Evolutionary conservation across 2,329 filamentous ascomycete genomes (phyloP).

Genomic region (Orbilia quercus): DNA sequence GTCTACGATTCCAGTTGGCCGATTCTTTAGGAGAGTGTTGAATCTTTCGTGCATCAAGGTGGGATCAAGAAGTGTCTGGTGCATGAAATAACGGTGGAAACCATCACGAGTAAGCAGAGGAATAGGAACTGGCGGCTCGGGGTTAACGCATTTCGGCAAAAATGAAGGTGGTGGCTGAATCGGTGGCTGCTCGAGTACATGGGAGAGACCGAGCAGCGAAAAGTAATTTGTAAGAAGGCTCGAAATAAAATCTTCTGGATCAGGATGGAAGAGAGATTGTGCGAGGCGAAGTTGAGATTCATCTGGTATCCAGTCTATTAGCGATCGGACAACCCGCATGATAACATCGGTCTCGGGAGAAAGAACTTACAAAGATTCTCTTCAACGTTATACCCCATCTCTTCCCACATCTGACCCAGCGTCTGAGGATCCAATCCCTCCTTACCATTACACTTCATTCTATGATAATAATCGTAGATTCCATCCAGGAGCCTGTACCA

Average conservation of each 20-base stretch:
- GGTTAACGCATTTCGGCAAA: conserved; percentile 52
- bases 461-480: conserved; percentile 41
- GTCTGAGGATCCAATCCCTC: conserved; percentile 47
- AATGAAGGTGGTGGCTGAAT: conserved; percentile 49
- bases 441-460: conserved; percentile 38
- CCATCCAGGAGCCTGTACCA: conserved; percentile 46
- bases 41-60: conserved; percentile 41
- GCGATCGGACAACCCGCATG: not conserved
- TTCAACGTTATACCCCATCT: conserved; percentile 49
- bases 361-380: conserved; percentile 51
- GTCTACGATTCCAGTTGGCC: conserved; percentile 41
- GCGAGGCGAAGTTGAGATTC: conserved; percentile 50
- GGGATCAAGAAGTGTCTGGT: conserved; percentile 47
- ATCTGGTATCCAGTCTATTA: conserved; percentile 24
- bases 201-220: conserved; percentile 31
- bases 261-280: conserved; percentile 48
- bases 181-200: conserved; percentile 36
- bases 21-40: conserved; percentile 36
- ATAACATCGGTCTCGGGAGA: not conserved
- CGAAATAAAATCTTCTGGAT: conserved; percentile 51
- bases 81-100: conserved; percentile 38
- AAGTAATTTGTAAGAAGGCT: conserved; percentile 51
- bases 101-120: conserved; percentile 40
- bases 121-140: conserved; percentile 40
- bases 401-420: conserved; percentile 51